Percentiles rank a stretch among this genome's conserved stretches.
phyloP scores from a whole-genome alignment of 2,329 filamentous ascomycete genomes.

The Ceratocystis destructans region DNA sequence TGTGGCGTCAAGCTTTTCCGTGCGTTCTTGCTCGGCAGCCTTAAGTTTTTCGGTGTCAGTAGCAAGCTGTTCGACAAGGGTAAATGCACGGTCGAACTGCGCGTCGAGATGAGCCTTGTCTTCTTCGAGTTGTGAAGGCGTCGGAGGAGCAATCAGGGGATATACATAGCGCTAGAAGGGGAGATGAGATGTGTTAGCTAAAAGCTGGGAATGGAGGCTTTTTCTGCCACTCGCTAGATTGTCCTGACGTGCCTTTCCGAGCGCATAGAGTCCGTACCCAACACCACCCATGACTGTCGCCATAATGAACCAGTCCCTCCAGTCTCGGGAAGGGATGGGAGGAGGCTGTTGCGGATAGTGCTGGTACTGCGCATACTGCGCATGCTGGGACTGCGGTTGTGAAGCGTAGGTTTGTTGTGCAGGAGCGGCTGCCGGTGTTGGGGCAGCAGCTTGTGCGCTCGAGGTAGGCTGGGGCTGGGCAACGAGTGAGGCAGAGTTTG shows the following conservation, averaged over 20 bases:
- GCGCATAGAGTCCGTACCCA: slow-evolving; percentile 72
- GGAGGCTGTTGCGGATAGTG: slow-evolving; percentile 39
- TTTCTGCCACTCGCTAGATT: neutral
- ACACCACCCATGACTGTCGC: slow-evolving; percentile 86
- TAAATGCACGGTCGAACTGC: slow-evolving; percentile 83
- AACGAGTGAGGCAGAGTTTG: slow-evolving; percentile 47
- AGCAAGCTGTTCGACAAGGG: slow-evolving; percentile 78
- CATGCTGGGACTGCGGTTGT: slow-evolving; percentile 32
- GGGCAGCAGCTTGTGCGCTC: slow-evolving; percentile 32
- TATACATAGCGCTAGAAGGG: slow-evolving; percentile 66
- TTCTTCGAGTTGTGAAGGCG: slow-evolving; percentile 80
- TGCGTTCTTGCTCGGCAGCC: slow-evolving; percentile 69
- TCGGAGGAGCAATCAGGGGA: slow-evolving; percentile 83
- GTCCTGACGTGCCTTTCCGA: slow-evolving; percentile 55
- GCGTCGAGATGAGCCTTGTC: slow-evolving; percentile 90
- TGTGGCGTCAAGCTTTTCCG: slow-evolving; percentile 66
- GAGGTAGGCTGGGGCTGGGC: neutral
- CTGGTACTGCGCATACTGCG: slow-evolving; percentile 29
- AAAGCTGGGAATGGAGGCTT: neutral
- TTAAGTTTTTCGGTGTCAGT: slow-evolving; percentile 85
- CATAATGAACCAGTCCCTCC: slow-evolving; percentile 99
- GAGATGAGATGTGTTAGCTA: slow-evolving; percentile 5
- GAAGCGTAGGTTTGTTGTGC: slow-evolving; percentile 24
- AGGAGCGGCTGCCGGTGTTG: slow-evolving; percentile 52
- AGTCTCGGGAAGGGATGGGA: slow-evolving; percentile 65